These are phyloP conservation scores for Microthlaspi erraticum DNA, from an alignment of 345 rosid genomes.

Conservation along the genomic window DNA sequence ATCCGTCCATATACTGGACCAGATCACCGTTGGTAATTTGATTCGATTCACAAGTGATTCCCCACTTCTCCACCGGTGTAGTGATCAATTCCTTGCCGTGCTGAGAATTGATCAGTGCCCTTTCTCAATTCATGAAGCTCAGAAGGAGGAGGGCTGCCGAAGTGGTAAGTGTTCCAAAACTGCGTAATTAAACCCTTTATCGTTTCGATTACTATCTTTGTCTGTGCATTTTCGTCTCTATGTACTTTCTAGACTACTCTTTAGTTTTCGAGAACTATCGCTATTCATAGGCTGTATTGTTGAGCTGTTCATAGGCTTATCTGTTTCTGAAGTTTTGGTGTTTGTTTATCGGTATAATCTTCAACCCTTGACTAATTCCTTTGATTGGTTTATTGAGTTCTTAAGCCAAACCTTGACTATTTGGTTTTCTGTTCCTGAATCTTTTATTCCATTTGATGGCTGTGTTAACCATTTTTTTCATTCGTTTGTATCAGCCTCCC, in stretches of 20 bases:
- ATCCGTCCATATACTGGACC: constrained; percentile 33
- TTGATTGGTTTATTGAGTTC: neutral
- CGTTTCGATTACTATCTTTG: neutral
- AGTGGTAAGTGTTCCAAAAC: constrained; percentile 65
- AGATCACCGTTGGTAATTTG: constrained; percentile 39
- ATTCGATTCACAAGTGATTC: constrained; percentile 29
- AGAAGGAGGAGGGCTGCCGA: constrained; percentile 73
- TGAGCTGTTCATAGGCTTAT: neutral
- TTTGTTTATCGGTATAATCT: neutral
- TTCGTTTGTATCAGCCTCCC: constrained; percentile 70
- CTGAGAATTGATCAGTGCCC: constrained; percentile 60
- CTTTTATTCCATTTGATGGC: neutral
- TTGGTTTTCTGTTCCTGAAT: neutral
- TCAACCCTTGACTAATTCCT: constrained; percentile 1
- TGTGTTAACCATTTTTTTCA: constrained; percentile 17
- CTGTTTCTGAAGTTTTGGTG: neutral
- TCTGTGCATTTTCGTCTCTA: constrained; percentile 27
- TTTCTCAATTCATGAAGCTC: constrained; percentile 73
- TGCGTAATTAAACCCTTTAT: constrained; percentile 23
- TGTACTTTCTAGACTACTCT: neutral
- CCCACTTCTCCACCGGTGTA: neutral
- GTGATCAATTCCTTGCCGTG: constrained; percentile 59
- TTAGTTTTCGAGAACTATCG: neutral
- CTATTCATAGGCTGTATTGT: neutral
- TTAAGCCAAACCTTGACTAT: constrained; percentile 2